Percentiles rank a stretch among this genome's conserved stretches.
Evolutionary conservation across 2,329 filamentous ascomycete species (phyloP).

Genomic region (Ophiosphaerella korrae): DNA sequence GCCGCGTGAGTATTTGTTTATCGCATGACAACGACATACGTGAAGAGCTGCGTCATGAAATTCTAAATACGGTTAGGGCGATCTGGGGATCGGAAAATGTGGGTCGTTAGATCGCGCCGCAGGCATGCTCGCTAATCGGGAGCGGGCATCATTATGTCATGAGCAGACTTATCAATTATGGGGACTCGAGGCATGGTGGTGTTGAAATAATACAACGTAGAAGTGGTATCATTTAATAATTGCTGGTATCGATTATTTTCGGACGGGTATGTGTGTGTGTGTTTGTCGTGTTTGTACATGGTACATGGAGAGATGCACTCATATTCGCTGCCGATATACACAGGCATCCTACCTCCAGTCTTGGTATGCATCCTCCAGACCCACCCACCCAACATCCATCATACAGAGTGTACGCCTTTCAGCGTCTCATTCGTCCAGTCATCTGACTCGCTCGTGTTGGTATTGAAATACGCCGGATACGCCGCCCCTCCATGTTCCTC

Average conservation of each 20-base stretch:
- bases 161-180: no score
- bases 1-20: constrained; percentile 16
- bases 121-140: neutral
- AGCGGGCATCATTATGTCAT: no score
- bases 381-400: neutral
- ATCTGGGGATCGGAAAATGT: neutral
- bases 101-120: constrained; percentile 8
- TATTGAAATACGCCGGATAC: constrained; percentile 13
- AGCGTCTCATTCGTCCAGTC: constrained; percentile 29
- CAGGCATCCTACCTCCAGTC: no score
- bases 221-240: no score
- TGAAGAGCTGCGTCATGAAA: constrained; percentile 41
- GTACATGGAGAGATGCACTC: no score
- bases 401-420: constrained; percentile 21
- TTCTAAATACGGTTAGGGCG: constrained; percentile 29
- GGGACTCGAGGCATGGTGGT: no score
- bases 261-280: no score
- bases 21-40: constrained; percentile 9
- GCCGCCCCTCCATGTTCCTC: constrained; percentile 5
- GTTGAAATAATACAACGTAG: no score
- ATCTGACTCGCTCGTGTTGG: constrained; percentile 13
- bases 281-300: no score
- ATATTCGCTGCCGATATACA: no score
- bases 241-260: no score
- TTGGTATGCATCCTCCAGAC: no score